Conservation (phyloP, 2,329 filamentous ascomycete genomes). For the Zasmidium angulare region DNA sequence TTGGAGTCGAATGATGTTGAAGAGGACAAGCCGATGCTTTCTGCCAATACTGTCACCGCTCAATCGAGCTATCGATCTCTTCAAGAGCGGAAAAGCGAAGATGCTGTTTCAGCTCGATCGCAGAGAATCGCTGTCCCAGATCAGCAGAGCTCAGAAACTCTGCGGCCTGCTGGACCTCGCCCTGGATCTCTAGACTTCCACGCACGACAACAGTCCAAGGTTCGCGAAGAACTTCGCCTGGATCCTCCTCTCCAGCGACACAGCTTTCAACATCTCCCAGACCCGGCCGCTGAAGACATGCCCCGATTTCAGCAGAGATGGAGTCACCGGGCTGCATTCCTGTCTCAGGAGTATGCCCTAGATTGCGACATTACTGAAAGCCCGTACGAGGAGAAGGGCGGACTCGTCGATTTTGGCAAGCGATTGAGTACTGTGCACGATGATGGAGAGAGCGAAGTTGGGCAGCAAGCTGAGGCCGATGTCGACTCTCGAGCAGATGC, state of each 20-base stretch:
- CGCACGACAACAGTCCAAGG: background rate
- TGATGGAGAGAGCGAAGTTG: conserved; percentile 18
- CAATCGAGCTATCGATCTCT: background rate
- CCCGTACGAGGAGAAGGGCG: conserved; percentile 20
- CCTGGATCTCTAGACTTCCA: background rate
- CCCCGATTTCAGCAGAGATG: conserved; percentile 25
- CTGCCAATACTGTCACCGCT: background rate
- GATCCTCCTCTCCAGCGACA: conserved; percentile 9
- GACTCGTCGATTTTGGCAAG: conserved; percentile 22
- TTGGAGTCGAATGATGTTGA: conserved; percentile 1
- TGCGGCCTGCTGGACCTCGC: background rate
- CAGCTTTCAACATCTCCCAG: conserved; percentile 1
- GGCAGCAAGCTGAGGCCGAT: background rate
- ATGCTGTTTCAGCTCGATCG: background rate
- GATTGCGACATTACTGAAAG: conserved; percentile 26
- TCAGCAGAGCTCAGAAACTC: background rate
- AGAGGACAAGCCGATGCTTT: background rate
- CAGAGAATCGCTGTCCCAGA: background rate
- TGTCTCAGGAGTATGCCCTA: conserved; percentile 26
- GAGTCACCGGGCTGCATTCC: conserved; percentile 24
- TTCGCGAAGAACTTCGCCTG: conserved; percentile 1
- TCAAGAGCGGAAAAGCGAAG: background rate
- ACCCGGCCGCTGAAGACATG: conserved; percentile 6
- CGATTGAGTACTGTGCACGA: conserved; percentile 31
- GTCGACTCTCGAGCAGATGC: conserved; percentile 27